Base-by-base conservation (phyloP, 2,329 filamentous ascomycete genomes). In the Ceratocystis albifundus region DNA sequence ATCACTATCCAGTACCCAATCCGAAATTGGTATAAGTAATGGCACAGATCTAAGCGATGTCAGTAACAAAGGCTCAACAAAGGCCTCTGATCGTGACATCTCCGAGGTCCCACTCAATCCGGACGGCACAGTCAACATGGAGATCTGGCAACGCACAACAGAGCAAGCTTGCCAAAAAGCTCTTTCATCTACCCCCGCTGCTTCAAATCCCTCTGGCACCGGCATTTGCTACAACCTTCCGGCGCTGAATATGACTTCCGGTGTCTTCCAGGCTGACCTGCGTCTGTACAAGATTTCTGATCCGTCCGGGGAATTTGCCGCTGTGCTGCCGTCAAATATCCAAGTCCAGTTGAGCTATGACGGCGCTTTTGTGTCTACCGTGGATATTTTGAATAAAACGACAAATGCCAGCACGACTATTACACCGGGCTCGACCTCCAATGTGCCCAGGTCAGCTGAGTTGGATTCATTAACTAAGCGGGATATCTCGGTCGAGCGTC, bases 221-320 rank as follows among this genome's bases (percentile, higher is more conserved):
- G 87, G 87, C 67, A 83, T 89, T 61, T 95, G 90, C 80, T 94
- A 93, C 77, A 95, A 94, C 73, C 75, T 95, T 28, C 85, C 87
- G 0, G 84, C 83, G 48, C 80, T 90, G 67, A 82, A 93, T 76
- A 84, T 82, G 70, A 75, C 75, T 3, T 85, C 82, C 0, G 89
- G 89, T 36, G 77, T 84, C 17, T 94, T 94, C 73, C 83, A 88
- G 74, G 88, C 89, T 36, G 89, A 94, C 73, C 75, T 94, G 63
- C 81, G 89, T 65, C 77, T 94, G 68, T 94, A 85, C 76, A 85
- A 87, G 74, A 76, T 92, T 61, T 85, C 84, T 4, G 75, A 80
- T 0, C 80, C 88, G 0, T 79, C 76, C 3, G 84, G 78, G 41
- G 74, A 72, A 3, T 87, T 85, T 69, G 73, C 76, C 8, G 79